Evolutionary conservation across 805 yeast species (phyloP), one percentile per base, ranked within the genome.

Genomic region (Candida boleticola): DNA sequence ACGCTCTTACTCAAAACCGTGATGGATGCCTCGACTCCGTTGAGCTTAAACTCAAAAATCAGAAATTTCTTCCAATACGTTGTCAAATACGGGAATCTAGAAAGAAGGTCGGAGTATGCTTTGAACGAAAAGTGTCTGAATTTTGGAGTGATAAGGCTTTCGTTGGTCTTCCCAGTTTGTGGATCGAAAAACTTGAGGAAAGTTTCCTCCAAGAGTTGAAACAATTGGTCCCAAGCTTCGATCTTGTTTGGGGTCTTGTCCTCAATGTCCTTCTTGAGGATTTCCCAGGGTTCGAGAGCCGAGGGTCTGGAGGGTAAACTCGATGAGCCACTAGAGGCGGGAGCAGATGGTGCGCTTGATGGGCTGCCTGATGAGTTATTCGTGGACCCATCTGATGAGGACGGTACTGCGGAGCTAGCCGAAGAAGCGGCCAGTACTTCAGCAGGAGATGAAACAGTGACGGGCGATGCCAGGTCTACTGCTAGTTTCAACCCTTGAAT

Each of bases 51-150:
- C 43, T 73, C 77, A 2, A 83, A 54, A 0, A 80, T 68, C 43
- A 75, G 75, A 54, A 71, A 83, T 41, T 72, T 70, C 54, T 78
- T 80, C 93, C 93, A 85, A 52, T 77, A 76, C 6, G 70, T 74
- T n/a, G 71, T 64, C 16, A 80, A 61, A 41, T 76, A 68, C 0
- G 93, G 93, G 48, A 74, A 84, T 40, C 74, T 61, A 0, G 60
- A 44, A n/a, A 85, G 55, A 2, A 83, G 54, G 21, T 63, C 64
- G 5, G 37, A 19, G 42, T 64, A 64, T 5, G 43, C 34, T 1
- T 41, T 33, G 23, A 44, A 29, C 2, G 56, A 49, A 18, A 48
- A 43, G 18, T 21, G 29, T 41, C 58, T 61, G 42, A 60, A 49
- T n/a, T 49, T 53, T 10, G 39, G 29, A 16, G 47, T 39, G n/a